phyloP scores from a whole-genome alignment of 2,329 filamentous ascomycete species.

The Epichloe scottii region DNA sequence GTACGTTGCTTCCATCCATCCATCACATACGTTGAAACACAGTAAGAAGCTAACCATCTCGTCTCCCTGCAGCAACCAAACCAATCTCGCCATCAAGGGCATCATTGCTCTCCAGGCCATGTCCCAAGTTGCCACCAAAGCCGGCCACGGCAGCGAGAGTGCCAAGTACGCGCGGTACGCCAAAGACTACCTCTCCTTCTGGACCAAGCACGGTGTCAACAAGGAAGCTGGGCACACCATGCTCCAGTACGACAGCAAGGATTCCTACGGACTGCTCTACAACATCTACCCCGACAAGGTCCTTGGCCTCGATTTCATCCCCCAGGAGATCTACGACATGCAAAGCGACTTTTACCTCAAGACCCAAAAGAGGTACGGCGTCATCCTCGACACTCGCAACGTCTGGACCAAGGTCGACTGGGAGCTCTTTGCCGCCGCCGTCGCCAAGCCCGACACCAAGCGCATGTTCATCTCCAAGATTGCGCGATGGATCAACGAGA shows the following conservation, averaged over 20 bases:
- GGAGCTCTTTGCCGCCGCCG: constrained; percentile 75
- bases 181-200: constrained; percentile 56
- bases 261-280: constrained; percentile 50
- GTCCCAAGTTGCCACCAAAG: constrained; percentile 53
- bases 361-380: constrained; percentile 62
- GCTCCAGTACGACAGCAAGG: constrained; percentile 58
- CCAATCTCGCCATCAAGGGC: constrained; percentile 71
- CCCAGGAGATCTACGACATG: constrained; percentile 60
- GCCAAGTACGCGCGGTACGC: constrained; percentile 51
- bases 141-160: constrained; percentile 43
- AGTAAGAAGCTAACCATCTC: neutral
- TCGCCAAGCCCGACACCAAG: constrained; percentile 48
- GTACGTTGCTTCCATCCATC: constrained; percentile 6
- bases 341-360: constrained; percentile 67
- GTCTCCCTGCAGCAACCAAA: constrained; percentile 43
- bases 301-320: constrained; percentile 66
- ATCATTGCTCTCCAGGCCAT: constrained; percentile 76
- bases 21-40: neutral
- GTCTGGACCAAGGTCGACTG: constrained; percentile 78
- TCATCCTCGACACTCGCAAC: constrained; percentile 71
- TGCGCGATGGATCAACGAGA: constrained; percentile 64
- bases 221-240: constrained; percentile 59
- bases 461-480: constrained; percentile 55
- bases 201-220: constrained; percentile 60
- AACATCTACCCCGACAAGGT: constrained; percentile 72